Base-by-base conservation (phyloP, 768 basidiomycete species). In the Amanita phalloides region DNA sequence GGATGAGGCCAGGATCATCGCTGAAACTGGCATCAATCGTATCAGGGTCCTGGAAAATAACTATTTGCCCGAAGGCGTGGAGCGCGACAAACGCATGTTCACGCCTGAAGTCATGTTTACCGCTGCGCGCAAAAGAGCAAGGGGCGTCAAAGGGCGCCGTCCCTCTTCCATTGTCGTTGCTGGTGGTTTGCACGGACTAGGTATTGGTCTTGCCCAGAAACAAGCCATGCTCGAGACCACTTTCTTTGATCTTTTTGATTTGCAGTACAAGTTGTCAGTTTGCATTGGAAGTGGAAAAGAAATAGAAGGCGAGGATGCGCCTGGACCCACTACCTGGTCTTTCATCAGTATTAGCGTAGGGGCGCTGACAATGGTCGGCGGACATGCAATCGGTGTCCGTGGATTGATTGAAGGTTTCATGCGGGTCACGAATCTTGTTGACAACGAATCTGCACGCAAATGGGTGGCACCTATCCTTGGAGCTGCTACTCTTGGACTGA, bases 81-180 rank as follows among this genome's bases (percentile, higher is more conserved):
- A 92, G 64, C 75, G 90, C 37, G 81, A 80, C 45, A 76, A 81
- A 51, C 76, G 90, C 25, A 81, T 95, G 10, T 99, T 99, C 74
- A 82, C 90, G 71, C 90, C 95, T n/a, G 87, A 95, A 63, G 95
- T 91, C 11, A 98, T 99, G 96, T 99, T 98, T 70, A 80, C 79
- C 50, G 66, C 75, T 39, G 65, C 74, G 48, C 66, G 75, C 55
- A 74, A 68, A 52, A 68, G 68, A 3, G 70, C 69, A 28, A 73
- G 64, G 44, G 69, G 70, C 38, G 53, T 57, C 44, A 74, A 72
- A 65, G 66, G 59, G 53, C 53, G 64, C 39, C 61, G 69, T 50
- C 66, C 72, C 48, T 69, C 73, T 10, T 62, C 58, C 35, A 71
- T 77, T 10, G 71, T 90, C 52, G 84, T 87, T 39, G 84, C 88